Conservation (phyloP, 805 yeast species). For the Candida ficus region DNA sequence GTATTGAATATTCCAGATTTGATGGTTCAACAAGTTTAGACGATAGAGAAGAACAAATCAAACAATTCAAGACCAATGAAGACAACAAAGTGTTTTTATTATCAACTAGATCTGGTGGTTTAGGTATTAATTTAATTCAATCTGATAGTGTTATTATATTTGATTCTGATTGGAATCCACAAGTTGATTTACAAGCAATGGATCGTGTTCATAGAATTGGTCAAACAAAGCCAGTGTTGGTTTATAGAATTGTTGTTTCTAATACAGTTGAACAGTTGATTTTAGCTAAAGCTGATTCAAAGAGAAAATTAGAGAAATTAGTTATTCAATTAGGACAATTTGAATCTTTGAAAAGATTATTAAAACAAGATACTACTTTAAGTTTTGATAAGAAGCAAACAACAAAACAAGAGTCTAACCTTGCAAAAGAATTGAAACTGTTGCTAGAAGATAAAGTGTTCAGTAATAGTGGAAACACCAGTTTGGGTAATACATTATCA, state of each 20-base stretch:
- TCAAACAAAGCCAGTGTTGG: constrained; percentile 75
- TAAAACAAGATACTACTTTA: constrained; percentile 27
- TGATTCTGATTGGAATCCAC: constrained; percentile 98
- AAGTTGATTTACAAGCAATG: constrained; percentile 93
- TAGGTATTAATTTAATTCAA: constrained; percentile 79
- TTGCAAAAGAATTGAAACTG: constrained; percentile 36
- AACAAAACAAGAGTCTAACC: constrained; percentile 24
- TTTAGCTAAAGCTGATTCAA: constrained; percentile 71
- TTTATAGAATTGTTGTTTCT: constrained; percentile 70
- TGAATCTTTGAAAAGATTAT: constrained; percentile 36
- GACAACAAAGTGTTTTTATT: constrained; percentile 55
- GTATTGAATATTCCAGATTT: constrained; percentile 48
- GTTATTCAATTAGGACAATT: constrained; percentile 66
- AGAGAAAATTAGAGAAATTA: constrained; percentile 70
- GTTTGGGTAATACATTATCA: constrained; percentile 18
- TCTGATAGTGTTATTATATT: constrained; percentile 89
- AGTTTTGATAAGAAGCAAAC: constrained; percentile 16
- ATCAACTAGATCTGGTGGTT: constrained; percentile 92
- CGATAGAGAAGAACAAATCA: constrained; percentile 61
- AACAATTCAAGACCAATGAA: constrained; percentile 30
- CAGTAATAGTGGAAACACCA: constrained; percentile 23
- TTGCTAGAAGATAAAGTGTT: constrained; percentile 37
- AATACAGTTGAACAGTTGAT: constrained; percentile 83
- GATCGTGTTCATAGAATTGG: constrained; percentile 95
- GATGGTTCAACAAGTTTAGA: constrained; percentile 72